Base-by-base conservation (phyloP, 305 asterid genomes). In the Plantago lanceolata region DNA sequence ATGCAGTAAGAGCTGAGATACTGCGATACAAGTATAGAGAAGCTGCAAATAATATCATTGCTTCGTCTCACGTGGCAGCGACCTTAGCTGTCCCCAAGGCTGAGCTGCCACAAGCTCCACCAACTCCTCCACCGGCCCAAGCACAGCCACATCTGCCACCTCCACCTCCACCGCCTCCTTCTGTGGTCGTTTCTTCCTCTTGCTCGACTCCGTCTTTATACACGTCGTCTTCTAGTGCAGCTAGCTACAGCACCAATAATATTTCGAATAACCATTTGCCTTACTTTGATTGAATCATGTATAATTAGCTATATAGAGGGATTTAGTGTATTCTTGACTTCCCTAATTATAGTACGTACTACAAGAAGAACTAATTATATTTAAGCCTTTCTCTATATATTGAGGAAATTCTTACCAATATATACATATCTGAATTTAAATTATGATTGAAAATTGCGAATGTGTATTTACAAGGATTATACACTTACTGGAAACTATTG, bases 1-100 rank as follows among this genome's bases (percentile, higher is more conserved):
- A 76, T 63, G 90, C 85, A 3, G 82, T 82, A 0, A 81, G 90
- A 55, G 78, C 82, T 53, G 90, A 85, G 71, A 83, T 87, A 19
- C 65, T 85, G 12, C 78, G 90, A 63, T 80, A 78, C 61, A 81
- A 78, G 59, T 86, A 84, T 44, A 68, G 86, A 61, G 88, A 84
- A 81, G 88, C 90, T 29, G 85, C 90, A 0, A 80, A 78, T 65
- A 75, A 68, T 26, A 79, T 76, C 74, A 79, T 87, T 21, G 81
- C 85, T 6, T 75, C 85, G 8, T 71, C 82, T 5, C 66, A 77
- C 13, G 78, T 55, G 14, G 44, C 44, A 19, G 43, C 84, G 9
- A 70, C 80, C 5, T 57, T 72, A 60, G 66, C 83, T 17, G 78
- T 81, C 17, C 68, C 89, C 26, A 82, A 79, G 71, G 81, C 89